Percentiles rank a stretch among this genome's conserved stretches.
phyloP scores from a whole-genome alignment of 1,139 yeast genomes.

The Pichia sp. region DNA sequence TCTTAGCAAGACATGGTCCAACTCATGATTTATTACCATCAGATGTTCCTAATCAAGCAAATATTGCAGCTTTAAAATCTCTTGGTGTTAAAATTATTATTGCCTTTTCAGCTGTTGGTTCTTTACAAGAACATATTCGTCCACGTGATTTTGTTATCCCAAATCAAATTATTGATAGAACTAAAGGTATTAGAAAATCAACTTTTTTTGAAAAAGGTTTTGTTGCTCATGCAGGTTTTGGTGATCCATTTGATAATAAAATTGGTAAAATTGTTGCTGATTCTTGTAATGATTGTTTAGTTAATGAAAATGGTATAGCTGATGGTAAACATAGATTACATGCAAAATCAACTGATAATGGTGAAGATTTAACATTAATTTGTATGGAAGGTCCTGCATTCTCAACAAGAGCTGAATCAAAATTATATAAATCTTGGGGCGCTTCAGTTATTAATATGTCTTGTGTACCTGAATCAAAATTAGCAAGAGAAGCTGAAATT shows the following conservation, averaged over 20 bases:
- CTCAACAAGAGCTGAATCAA: conserved; percentile 95
- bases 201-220: conserved; percentile 89
- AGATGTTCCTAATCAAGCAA: conserved; percentile 89
- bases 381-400: conserved; percentile 99
- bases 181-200: conserved; percentile 88
- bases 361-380: conserved; percentile 71
- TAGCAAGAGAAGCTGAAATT: conserved; percentile 95
- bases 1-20: conserved; percentile 88
- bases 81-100: conserved; percentile 82
- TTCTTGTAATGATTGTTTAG: conserved; percentile 44
- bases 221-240: conserved; percentile 96
- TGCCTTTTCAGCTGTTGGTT: conserved; percentile 96
- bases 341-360: conserved; percentile 43
- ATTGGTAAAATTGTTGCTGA: conserved; percentile 61
- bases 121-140: conserved; percentile 77
- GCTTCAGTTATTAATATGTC: conserved; percentile 96
- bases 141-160: conserved; percentile 96
- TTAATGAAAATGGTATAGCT: conserved; percentile 31
- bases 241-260: conserved; percentile 86
- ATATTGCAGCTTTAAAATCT: conserved; percentile 88
- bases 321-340: conserved; percentile 36
- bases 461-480: conserved; percentile 89
- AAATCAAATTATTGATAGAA: conserved; percentile 91
- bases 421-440: conserved; percentile 81
- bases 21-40: conserved; percentile 86